phyloP scores from a whole-genome alignment of 768 basidiomycete genomes.

The Clathrus columnatus region DNA sequence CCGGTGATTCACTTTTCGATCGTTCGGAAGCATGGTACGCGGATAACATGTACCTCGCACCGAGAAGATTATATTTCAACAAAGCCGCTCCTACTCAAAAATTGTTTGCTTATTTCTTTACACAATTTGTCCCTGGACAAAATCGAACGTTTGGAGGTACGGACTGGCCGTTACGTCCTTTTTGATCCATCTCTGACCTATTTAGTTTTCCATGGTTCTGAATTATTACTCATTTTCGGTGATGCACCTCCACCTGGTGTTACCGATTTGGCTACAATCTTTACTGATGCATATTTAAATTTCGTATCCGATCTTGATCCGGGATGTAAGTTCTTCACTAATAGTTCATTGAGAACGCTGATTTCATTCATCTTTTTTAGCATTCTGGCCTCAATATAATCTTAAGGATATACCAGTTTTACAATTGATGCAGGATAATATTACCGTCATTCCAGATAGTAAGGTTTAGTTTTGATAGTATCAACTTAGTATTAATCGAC shows the following conservation, averaged over 20 bases:
- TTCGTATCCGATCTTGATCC: constrained; percentile 50
- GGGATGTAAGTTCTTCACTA: constrained; percentile 35
- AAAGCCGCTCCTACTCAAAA: constrained; percentile 37
- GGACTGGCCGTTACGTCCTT: background rate
- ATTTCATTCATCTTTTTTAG: constrained; percentile 18
- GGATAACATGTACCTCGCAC: constrained; percentile 46
- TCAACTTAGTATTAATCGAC: background rate
- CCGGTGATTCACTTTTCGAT: constrained; percentile 52
- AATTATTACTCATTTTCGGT: constrained; percentile 41
- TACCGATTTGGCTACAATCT: constrained; percentile 35
- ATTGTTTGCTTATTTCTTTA: constrained; percentile 47
- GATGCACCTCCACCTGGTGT: constrained; percentile 34
- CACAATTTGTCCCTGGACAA: constrained; percentile 50
- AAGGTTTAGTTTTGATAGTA: background rate
- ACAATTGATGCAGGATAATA: constrained; percentile 43
- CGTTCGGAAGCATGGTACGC: constrained; percentile 50
- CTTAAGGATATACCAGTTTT: constrained; percentile 27
- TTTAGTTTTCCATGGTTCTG: constrained; percentile 44
- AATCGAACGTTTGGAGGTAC: constrained; percentile 40
- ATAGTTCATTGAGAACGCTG: background rate
- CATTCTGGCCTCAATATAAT: constrained; percentile 39
- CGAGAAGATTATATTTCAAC: constrained; percentile 41
- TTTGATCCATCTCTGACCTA: too few species aligned
- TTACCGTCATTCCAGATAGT: constrained; percentile 49
- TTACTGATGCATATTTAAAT: constrained; percentile 46